phyloP scores from a whole-genome alignment of 352 stramenopile species.

The Blastocystis sp. region DNA sequence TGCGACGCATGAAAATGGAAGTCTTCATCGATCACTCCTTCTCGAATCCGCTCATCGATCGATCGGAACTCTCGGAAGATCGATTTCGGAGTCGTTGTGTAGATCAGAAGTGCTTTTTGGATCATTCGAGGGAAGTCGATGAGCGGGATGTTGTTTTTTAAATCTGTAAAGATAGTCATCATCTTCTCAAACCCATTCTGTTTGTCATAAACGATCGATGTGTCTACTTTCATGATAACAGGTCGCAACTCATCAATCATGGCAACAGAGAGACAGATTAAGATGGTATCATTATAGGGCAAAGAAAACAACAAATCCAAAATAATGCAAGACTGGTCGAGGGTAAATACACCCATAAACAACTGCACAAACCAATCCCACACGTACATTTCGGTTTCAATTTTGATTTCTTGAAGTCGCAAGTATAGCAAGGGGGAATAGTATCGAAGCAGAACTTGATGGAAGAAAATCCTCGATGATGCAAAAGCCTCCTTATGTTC shows the following conservation, averaged over 20 bases:
- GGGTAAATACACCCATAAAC: constrained; percentile 15
- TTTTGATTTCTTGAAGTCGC: background rate
- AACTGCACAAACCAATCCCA: constrained; percentile 50
- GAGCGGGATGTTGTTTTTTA: constrained; percentile 41
- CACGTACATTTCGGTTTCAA: constrained; percentile 25
- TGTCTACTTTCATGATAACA: background rate
- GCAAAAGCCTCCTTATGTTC: background rate
- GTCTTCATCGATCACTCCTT: background rate
- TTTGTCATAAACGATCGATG: background rate
- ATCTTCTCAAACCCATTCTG: constrained; percentile 17
- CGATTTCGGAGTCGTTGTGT: background rate
- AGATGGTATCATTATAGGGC: background rate
- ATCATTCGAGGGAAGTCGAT: background rate
- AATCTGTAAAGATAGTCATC: constrained; percentile 1
- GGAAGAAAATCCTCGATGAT: background rate
- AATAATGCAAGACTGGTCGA: background rate
- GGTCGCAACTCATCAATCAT: background rate
- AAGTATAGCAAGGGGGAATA: background rate
- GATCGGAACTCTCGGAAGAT: background rate
- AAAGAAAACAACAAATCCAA: constrained; percentile 48
- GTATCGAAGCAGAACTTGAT: background rate
- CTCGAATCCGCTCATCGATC: background rate
- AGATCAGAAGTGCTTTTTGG: constrained; percentile 16
- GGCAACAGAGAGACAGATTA: constrained; percentile 34
- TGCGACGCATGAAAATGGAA: background rate